Base-by-base conservation (phyloP, 2,329 filamentous ascomycete species). In the Fusarium nematophilum region DNA sequence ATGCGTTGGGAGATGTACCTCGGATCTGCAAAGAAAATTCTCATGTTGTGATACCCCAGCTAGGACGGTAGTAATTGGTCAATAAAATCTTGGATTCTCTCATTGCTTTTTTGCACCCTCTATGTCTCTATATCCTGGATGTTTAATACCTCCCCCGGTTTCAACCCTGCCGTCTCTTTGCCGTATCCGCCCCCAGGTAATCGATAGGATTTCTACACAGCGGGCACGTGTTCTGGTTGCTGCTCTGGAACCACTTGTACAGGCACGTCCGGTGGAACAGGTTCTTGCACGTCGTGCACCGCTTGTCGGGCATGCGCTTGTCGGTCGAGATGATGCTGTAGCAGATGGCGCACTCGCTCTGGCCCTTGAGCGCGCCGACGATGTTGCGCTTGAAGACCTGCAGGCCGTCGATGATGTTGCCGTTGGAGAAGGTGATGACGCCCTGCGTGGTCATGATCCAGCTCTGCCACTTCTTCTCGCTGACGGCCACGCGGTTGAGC, bases 221-320 rank as follows among this genome's bases (percentile, higher is more conserved):
- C 40, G 95, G 95, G 76, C 95, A 99, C 42, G 90, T 94, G 70
- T 91, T 95, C 70, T 92, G 89, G 75, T 92, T 96, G 73, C 93
- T 97, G 68, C 85, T 94, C 82, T 92, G 91, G 81, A 99, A 98
- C 95, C 95, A 99, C 77, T 94, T 93, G 80, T 92, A 97, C 76
- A 99, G 77, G 78, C 95, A 99, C 3, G 86, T 86, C 1, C 89
- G 85, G 76, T 99, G 95, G 81, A 98, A 99, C 47, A 91, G 80
- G 76, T 99, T 94, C 81, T 93, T 94, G 83, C 95, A 99, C 2
- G 94, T 98, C 39, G 85, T 82, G 75, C 95, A 99, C 49, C 86
- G 83, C 82, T 98, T 98, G 74, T 95, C 94, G 0, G 95, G 95
- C 74, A 96, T 86, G 75, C 90, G 90, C 80, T 91, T 91, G 74